phyloP scores from a whole-genome alignment of 129 eudicot genomes.

The Dittrichia graveolens region DNA sequence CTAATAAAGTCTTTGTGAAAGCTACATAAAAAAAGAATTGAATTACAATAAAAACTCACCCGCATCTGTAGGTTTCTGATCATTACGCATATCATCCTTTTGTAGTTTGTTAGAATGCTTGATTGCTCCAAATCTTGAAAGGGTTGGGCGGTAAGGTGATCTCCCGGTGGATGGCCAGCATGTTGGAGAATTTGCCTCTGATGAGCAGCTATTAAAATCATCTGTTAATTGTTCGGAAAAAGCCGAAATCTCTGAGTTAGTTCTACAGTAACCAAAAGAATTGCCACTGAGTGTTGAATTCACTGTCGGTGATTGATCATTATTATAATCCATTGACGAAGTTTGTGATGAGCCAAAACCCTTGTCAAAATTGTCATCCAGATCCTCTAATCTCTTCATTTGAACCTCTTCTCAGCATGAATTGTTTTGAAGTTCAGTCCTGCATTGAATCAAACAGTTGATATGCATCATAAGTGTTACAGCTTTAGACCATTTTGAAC shows the following conservation, averaged over 20 bases:
- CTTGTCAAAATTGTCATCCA: conserved; percentile 49
- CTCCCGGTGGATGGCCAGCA: conserved; percentile 57
- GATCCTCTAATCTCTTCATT: conserved; percentile 50
- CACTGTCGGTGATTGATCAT: conserved; percentile 42
- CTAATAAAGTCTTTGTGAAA: background rate
- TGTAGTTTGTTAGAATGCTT: conserved; percentile 32
- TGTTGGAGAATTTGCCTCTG: conserved; percentile 55
- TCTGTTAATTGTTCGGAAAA: conserved; percentile 66
- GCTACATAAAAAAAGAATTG: background rate
- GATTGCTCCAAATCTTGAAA: conserved; percentile 55
- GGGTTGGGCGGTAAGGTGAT: conserved; percentile 60
- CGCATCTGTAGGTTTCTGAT: conserved; percentile 36
- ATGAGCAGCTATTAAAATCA: conserved; percentile 56
- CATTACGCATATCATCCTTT: conserved; percentile 32
- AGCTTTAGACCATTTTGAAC: background rate
- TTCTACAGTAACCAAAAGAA: conserved; percentile 61
- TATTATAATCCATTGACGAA: conserved; percentile 32
- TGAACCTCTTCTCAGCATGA: background rate
- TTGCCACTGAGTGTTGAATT: conserved; percentile 43
- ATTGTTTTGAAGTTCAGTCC: conserved; percentile 10
- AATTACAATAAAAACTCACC: conserved; percentile 36
- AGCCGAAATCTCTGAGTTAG: conserved; percentile 69
- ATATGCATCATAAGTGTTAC: background rate
- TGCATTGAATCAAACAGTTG: conserved; percentile 31
- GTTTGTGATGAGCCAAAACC: conserved; percentile 43